A percentile compares a stretch with the other conserved stretches of the same genome.
Evolutionary conservation across 2,329 filamentous ascomycete genomes (phyloP).

Genomic region (Orbilia brochopaga): DNA sequence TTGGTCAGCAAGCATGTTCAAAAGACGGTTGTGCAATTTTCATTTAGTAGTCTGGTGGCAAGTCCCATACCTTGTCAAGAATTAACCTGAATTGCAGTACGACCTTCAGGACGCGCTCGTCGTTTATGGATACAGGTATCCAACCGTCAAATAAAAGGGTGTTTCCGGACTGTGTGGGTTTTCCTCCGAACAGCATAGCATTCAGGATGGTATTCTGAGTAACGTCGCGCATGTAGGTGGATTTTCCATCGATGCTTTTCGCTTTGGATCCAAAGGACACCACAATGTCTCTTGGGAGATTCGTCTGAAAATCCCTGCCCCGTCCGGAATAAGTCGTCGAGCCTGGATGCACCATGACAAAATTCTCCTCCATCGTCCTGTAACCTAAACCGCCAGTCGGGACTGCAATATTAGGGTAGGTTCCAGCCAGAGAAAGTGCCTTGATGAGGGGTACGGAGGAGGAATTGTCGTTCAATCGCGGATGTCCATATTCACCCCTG

Average conservation of each 20-base stretch:
- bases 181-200: constrained; percentile 54
- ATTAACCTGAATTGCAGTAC: constrained; percentile 40
- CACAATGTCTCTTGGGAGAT: constrained; percentile 48
- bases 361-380: constrained; percentile 54
- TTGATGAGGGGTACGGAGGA: constrained; percentile 60
- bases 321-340: constrained; percentile 53
- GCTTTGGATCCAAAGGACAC: constrained; percentile 53
- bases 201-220: constrained; percentile 53
- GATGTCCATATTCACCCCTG: constrained; percentile 55
- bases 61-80: constrained; percentile 36
- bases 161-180: constrained; percentile 37
- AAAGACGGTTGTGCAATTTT: neutral
- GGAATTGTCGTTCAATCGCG: constrained; percentile 60
- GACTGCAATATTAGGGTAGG: constrained; percentile 61
- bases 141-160: constrained; percentile 53
- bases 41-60: neutral
- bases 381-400: constrained; percentile 52
- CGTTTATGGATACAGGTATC: constrained; percentile 51
- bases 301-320: constrained; percentile 23
- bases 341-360: constrained; percentile 55
- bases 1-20: neutral
- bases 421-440: constrained; percentile 60
- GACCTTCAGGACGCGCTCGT: constrained; percentile 38
- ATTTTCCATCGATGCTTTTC: constrained; percentile 53
- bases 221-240: constrained; percentile 53